Evolutionary conservation across 2,329 filamentous ascomycete genomes (phyloP), one percentile per base, ranked within the genome.

Genomic region (Colletotrichum sp.): DNA sequence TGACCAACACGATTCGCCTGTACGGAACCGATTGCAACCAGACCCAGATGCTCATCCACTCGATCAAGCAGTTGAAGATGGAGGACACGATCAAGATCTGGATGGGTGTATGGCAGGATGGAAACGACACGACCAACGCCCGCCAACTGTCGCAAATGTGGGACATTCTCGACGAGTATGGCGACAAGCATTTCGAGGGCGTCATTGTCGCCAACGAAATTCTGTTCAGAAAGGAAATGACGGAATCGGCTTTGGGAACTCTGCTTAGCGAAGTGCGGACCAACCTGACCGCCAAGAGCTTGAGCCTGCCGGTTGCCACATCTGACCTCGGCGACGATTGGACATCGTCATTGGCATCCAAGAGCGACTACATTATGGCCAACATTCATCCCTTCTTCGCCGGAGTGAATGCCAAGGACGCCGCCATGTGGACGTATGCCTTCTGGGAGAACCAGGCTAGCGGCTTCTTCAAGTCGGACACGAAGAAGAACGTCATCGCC

Each of bases 21-120:
- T 99, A 99, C 83, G 96, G 96, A 66, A 99, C 95, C 15, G 96
- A 99, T 86, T 99, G 96, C 89, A 98, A 98, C 85, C 96, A 99
- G 85, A 99, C 96, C 0, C 92, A 98, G 84, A 97, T 99, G 94
- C 92, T 98, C 1, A 88, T 99, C 11, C 93, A 97, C 80, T 93
- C 96, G 25, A 93, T 99, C 80, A 89, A 95, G 73, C 90, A 90
- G 67, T 89, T 99, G 15, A 89, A 93, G 69, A 87, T 98, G 80
- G 90, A 94, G 71, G 89, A 91, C 72, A 88, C 88, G 3, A 92
- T 98, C 87, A 98, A 98, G 84, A 89, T 99, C 77, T 99, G 96
- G 96, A 88, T 99, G 61, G 96, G 96, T 19, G 96, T 99, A 5
- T 98, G 96, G 95, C 93, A 98, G 77, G 96, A 97, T 82, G 90